Base-by-base conservation (phyloP, 2,329 filamentous ascomycete genomes). In the Pleurostoma richardsiae region DNA sequence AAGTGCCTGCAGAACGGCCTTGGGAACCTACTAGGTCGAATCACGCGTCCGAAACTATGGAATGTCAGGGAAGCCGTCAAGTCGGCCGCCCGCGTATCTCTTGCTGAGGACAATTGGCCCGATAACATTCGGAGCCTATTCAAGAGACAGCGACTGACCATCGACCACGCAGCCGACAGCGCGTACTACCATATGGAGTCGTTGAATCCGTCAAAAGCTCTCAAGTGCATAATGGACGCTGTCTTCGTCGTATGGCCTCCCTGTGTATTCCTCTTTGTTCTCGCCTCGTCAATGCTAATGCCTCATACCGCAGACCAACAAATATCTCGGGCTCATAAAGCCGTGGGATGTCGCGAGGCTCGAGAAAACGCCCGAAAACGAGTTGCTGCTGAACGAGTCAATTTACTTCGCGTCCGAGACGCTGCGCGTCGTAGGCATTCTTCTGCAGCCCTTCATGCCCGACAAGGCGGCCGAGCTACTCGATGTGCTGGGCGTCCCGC, bases 391-490 rank as follows among this genome's bases (percentile, higher is more conserved):
- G 11, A 70, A 84, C 53, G 71, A 74, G 55, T 76, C 79, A 36
- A 73, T 99, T 29, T 96, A 81, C 63, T 74, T 86, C 40, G 73
- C 76, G 40, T 79, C 84, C 6, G 94, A 99, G 67, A 79, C 86
- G 4, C 63, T 96, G 41, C 85, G 94, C 36, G 80, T 96, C 28
- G 73, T 76, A 1, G 89, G 85, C 10, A 96, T 99, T 55, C 72
- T 97, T 41, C 71, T 99, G 40, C 91, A 96, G 64, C 90, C 94
- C 1, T 88, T 91, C 59, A 95, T 99, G 78, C 94, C 94, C 0
- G 74, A 71, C 39, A 95, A 95, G 65, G 79, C 89, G 41, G 67
- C 68, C 8, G 70, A 80, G 54, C 66, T 96, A 30, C 77, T 99
- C 1, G 86, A 96, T 61, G 78, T 85, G 58, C 71, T 99, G 6